Conservation (phyloP, 2,329 filamentous ascomycete species). For the Leptographium lundbergii region DNA sequence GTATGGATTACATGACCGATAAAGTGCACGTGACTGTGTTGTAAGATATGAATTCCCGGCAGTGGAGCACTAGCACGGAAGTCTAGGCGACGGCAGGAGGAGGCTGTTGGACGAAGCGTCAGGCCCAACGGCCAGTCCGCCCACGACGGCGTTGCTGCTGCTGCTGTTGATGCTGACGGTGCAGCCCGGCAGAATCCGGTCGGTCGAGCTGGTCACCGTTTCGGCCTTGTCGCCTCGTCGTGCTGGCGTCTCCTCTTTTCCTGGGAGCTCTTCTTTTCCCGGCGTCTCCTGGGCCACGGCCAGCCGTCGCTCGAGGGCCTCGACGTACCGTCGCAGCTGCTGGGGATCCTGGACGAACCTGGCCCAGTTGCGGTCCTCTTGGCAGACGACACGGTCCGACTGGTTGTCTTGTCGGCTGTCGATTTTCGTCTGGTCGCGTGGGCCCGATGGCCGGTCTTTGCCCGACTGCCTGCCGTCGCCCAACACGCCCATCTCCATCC, state of each 20-base stretch:
- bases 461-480: too few relatives aligned
- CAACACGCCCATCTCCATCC: slow-evolving; percentile 2
- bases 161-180: not conserved
- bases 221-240: not conserved
- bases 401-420: not conserved
- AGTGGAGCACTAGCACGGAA: not conserved
- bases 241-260: too few relatives aligned
- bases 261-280: too few relatives aligned
- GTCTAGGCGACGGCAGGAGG: not conserved
- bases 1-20: too few relatives aligned
- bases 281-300: not conserved
- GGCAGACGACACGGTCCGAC: not conserved
- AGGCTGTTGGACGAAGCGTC: slow-evolving; percentile 2
- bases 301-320: slow-evolving; percentile 14
- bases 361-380: slow-evolving; percentile 13
- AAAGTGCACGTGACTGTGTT: too few relatives aligned
- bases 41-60: too few relatives aligned
- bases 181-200: not conserved
- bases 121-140: not conserved
- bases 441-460: not conserved
- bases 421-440: not conserved
- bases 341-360: slow-evolving; percentile 13
- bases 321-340: slow-evolving; percentile 15
- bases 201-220: not conserved
- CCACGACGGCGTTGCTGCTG: not conserved